Base-by-base conservation (phyloP, 2,329 filamentous ascomycete species). In the Rutstroemia sp. region DNA sequence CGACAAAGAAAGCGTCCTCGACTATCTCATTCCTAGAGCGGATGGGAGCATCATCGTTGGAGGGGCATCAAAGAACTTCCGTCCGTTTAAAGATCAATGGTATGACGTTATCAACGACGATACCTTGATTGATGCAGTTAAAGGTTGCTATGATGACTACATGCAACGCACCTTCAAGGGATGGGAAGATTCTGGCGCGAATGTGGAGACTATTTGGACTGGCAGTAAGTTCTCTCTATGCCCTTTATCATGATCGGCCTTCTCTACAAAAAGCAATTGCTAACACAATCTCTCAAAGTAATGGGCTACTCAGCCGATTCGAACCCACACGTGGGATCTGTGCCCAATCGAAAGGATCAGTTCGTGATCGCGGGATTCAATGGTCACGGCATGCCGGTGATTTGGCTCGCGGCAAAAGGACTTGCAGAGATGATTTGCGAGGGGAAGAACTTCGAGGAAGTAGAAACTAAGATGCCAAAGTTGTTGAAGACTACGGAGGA, bases 81-180 rank as follows among this genome's bases (percentile, higher is more conserved):
- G 64, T 47, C 30, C 51, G 5, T 16, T 57, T 21, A 55, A 21
- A 34, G 56, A 68, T 4, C 62, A 70, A 23, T 81, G 78, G 76
- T 75, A 75, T 58, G 67, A 73, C 17, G 76, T 73, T 47, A 69
- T 69, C 12, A 73, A 78, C 51, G 78, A 81, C 60, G 68, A 70
- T 8, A 67, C 67, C 4, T 62, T 76, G 2, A 75, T 81, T n/a
- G 68, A 71, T 1, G 59, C 66, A 1, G 67, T 68, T 39, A 49
- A 65, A 19, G 75, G 78, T 61, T 80, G 78, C 58, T 54, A 55
- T 16, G 69, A 75, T 14, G 69, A 69, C 0, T 78, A 77, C 49
- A 58, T 58, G 57, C 57, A 67, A 12, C n/a, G 70, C 4, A 71
- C 71, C 36, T 79, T 36, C 14, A 27, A 36, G 19, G 54, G 77